Base-by-base conservation (phyloP, 2,329 filamentous ascomycete genomes). In the Harringtonia lauricola region DNA sequence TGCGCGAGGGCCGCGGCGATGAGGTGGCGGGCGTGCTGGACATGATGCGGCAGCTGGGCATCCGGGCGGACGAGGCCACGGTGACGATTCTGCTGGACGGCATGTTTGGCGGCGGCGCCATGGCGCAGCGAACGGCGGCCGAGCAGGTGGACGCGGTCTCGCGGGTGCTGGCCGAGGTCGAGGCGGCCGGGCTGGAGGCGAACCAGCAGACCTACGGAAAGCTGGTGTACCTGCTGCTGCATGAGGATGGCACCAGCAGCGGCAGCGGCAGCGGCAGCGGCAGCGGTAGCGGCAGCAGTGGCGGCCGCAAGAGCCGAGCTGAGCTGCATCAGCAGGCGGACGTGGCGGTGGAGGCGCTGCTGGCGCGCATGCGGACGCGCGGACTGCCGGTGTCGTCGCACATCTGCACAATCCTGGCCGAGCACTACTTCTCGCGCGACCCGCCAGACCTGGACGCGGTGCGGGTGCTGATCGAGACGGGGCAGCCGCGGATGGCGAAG, bases 341-440 rank as follows among this genome's bases (percentile, higher is more conserved):
- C 35, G 58, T 61, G 2, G 74, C 77, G 44, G 71, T 84, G 14
- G 69, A 72, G 36, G 68, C 69, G 2, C 68, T 90, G 8, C 67
- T 87, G 36, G 60, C 65, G 1, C 74, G 82, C 57, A 83, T 92
- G 71, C 62, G 64, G 41, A 52, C 55, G 7, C 62, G 67, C 21
- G 70, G 71, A 18, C 54, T 81, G 36, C 57, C 68, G 39, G 68
- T 77, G 2, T 74, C 74, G 4, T 61, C 76, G 2, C 73, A 86
- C 52, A 83, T 87, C 54, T 84, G 84, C 64, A 89, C 84, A 21
- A 83, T 81, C 54, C 71, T 92, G 18, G 65, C 84, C 37, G 74
- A 81, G 37, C 70, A 83, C 56, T 81, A 81, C 56, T 82, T 89
- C 56, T 54, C 66, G 9, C 70, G 68, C 41, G 48, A 62, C 1